Evolutionary conservation across 129 eudicot species (phyloP).

Genomic region (Ambrosia artemisiifolia): DNA sequence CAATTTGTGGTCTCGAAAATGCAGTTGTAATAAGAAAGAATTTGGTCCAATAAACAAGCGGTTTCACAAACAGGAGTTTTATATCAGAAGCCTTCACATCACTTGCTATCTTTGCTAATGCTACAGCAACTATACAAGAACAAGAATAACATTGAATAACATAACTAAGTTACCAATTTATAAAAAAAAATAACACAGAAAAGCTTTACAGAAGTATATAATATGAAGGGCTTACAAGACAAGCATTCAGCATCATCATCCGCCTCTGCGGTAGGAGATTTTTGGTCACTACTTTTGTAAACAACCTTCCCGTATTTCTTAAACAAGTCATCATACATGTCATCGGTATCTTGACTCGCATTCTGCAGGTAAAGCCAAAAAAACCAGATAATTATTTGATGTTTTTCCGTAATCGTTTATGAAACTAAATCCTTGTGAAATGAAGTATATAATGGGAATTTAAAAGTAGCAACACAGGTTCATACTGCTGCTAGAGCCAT

Average conservation of each 20-base stretch:
- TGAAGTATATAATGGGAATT: neutral
- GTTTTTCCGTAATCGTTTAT: neutral
- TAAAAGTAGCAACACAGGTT: neutral
- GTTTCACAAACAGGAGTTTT: constrained; percentile 86
- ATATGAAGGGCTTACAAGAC: constrained; percentile 58
- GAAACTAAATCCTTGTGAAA: neutral
- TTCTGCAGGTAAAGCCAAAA: constrained; percentile 50
- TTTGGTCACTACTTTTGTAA: constrained; percentile 64
- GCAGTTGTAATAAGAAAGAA: constrained; percentile 93
- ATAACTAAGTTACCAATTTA: neutral
- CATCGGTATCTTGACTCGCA: constrained; percentile 83
- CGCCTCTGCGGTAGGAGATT: constrained; percentile 60
- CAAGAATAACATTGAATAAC: constrained; percentile 4
- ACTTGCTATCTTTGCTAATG: constrained; percentile 88
- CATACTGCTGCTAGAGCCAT: constrained; percentile 65
- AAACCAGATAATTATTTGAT: constrained; percentile 8
- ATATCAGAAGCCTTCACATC: constrained; percentile 93
- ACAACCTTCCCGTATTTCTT: constrained; percentile 87
- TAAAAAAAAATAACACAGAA: neutral
- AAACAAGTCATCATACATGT: constrained; percentile 79
- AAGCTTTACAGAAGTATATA: neutral
- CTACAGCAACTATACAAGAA: constrained; percentile 74
- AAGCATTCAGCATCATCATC: constrained; percentile 97
- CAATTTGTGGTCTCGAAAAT: constrained; percentile 86
- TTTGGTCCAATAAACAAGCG: constrained; percentile 93